These are phyloP conservation scores for Saccharum officinarum DNA, from an alignment of 176 grass and related monocot genomes.

Conservation along the genomic window DNA sequence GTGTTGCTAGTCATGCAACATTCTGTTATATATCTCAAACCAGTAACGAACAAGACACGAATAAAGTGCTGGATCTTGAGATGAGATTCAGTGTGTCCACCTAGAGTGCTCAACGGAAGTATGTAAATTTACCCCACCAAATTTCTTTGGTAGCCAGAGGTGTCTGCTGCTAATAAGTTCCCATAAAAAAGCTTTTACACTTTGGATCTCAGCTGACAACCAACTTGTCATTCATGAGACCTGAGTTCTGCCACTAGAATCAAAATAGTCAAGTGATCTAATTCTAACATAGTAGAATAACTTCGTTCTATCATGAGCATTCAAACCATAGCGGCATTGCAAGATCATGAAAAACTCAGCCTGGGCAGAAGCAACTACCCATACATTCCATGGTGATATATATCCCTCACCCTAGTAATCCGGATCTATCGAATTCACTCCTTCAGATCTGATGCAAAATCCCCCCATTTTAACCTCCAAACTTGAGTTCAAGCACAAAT, in stretches of 20 bases:
- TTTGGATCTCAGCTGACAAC: background rate
- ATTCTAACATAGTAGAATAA: background rate
- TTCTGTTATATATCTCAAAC: background rate
- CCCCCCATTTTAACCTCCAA: slow-evolving; percentile 11
- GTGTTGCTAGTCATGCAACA: background rate
- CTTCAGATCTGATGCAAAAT: background rate
- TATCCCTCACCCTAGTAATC: background rate
- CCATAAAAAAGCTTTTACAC: background rate
- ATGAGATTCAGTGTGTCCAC: background rate
- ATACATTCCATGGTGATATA: background rate
- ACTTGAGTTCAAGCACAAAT: slow-evolving; percentile 20
- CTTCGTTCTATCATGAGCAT: background rate
- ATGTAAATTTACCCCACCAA: background rate
- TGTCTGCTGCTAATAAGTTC: slow-evolving; percentile 13
- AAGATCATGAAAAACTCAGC: background rate
- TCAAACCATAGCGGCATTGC: background rate
- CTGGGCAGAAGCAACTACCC: background rate
- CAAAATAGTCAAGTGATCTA: background rate
- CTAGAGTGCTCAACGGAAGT: background rate
- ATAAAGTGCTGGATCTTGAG: background rate
- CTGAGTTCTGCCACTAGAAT: background rate
- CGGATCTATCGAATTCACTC: background rate
- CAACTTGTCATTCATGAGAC: background rate
- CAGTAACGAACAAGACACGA: background rate
- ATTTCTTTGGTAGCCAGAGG: background rate